Conservation (phyloP, 805 yeast species). For the Metschnikowia picachoensis region DNA sequence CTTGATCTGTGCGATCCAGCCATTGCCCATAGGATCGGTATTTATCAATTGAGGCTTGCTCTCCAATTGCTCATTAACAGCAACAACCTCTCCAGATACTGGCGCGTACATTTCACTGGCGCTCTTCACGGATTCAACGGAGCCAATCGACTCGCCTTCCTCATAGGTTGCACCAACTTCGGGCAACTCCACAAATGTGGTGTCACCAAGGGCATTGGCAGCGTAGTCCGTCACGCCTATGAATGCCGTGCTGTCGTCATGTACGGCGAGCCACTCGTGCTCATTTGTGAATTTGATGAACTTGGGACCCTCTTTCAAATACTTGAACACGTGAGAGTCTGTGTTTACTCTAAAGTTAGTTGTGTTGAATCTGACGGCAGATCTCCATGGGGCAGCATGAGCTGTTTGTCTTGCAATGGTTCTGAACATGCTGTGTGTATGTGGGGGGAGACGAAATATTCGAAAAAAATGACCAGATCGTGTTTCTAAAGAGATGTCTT, state of each 20-base stretch:
- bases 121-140: conserved; percentile 91
- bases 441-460: not conserved
- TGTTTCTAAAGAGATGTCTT: not conserved
- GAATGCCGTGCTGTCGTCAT: conserved; percentile 75
- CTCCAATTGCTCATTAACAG: conserved; percentile 63
- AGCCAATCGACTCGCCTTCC: conserved; percentile 81
- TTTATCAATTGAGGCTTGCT: conserved; percentile 76
- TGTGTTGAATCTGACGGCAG: conserved; percentile 25
- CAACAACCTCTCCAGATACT: conserved; percentile 70
- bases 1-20: conserved; percentile 85
- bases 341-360: conserved; percentile 34
- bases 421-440: conserved; percentile 12
- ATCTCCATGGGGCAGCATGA: conserved; percentile 12
- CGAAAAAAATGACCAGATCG: not conserved
- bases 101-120: conserved; percentile 94
- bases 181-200: conserved; percentile 89
- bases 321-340: conserved; percentile 37
- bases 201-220: conserved; percentile 94
- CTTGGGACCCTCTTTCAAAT: conserved; percentile 40
- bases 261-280: conserved; percentile 93
- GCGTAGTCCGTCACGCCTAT: conserved; percentile 94
- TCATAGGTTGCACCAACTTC: conserved; percentile 59
- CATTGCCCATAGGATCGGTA: conserved; percentile 87
- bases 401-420: conserved; percentile 16
- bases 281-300: conserved; percentile 71